Base-by-base conservation (phyloP, 495 filamentous ascomycete genomes). In the Xylaria bambusicola region DNA sequence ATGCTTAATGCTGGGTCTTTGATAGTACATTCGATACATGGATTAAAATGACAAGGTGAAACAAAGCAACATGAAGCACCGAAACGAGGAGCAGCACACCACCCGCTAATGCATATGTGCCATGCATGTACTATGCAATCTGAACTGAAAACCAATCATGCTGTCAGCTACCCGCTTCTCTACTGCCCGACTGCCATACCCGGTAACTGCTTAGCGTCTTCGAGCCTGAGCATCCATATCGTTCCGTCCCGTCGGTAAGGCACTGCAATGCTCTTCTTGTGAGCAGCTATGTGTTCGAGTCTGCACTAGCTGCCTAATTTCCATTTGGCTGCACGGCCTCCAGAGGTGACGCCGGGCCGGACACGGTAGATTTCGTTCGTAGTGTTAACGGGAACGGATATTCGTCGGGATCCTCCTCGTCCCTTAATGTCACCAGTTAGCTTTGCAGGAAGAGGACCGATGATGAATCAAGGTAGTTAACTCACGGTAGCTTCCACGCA, bases 401-500 rank as follows among this genome's bases (percentile, higher is more conserved):
- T 59, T 97, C 93, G 20, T 98, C 94, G 5, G 90, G 86, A 58
- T 97, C 91, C 75, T 98, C 94, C 74, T 98, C 93, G 71, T 96
- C 93, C 76, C 91, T 96, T 71, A 64, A 17, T 18, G 21, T 18
- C 38, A 46, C 20, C 42, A 60, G 47, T 64, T 59, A 46, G 41
- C 40, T 45, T 9, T 8, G 15, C n/a, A n/a, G n/a, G n/a, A n/a
- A n/a, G n/a, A n/a, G n/a, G n/a, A n/a, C n/a, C n/a, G n/a, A n/a
- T n/a, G n/a, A n/a, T 44, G 17, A 13, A 17, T n/a, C 8, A 23
- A n/a, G n/a, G n/a, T n/a, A n/a, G 29, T 33, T 10, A 5, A 88
- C 92, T 88, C 84, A 97, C 90, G 94, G 94, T 21, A 98, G 79
- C 74, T 93, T 95, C 94, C 95, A 98, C 41, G 94, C 88, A 62